Evolutionary conservation across 164 flowering plant species (phyloP), one percentile per base, ranked within the genome.

Genomic region (Vitis cinerea): DNA sequence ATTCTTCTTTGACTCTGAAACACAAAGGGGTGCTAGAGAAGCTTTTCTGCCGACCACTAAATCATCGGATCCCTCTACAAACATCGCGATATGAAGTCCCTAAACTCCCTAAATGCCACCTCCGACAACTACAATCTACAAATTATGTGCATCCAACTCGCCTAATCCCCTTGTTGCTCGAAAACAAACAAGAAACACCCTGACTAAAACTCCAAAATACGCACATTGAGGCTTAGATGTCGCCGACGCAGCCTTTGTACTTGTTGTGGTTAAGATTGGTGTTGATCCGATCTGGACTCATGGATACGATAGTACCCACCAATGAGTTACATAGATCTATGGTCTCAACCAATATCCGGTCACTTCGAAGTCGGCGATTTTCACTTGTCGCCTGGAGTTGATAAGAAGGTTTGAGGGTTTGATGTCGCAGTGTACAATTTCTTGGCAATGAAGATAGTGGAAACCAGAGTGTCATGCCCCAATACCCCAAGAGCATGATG

Each of bases 251-350:
- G 0, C 93, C 96, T 54, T 89, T 85, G 72, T 94, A 94, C 61
- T 52, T 70, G 0, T 97, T 96, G 9, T 90, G 87, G 51, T 91
- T 91, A 53, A 87, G 80, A 77, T 91, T 94, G 3, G 98, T 89
- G 64, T 94, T 87, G 71, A 93, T 89, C 68, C 95, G 55, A 65
- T 93, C 97, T 0, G 94, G 95, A 50, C 97, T 91, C 98, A 91
- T 93, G 71, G 88, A 93, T 3, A 97, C 95, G 30, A 89, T 87
- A 3, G 97, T 93, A 13, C 98, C 97, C 0, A 90, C 95, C 4
- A 92, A 80, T 0, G 95, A 88, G 64, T 90, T 83, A 67, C 98
- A 93, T 0, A 89, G 86, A 74, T 89, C 94, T 89, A 93, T 87
- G 13, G 95, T 91, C 73, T 88, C 87, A 0, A 78, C 85, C 8